Percentiles rank a stretch among this genome's conserved stretches.
Evolutionary conservation across 345 rosid species (phyloP).

Genomic region (Syzygium jambos): DNA sequence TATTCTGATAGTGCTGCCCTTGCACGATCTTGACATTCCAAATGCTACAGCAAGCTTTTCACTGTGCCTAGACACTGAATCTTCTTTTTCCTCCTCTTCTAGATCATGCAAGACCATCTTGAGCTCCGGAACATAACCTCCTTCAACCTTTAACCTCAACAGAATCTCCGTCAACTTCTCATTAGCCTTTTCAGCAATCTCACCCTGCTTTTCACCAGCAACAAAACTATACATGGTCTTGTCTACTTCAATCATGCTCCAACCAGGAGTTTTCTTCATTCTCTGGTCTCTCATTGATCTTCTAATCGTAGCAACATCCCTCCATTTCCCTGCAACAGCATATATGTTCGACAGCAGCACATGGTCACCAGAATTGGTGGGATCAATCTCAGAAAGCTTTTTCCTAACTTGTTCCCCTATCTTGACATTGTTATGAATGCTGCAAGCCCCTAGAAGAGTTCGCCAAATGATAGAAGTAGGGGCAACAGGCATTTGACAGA

Average conservation of each 20-base stretch:
- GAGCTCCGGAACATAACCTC: constrained; percentile 13
- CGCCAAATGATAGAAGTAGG: constrained; percentile 37
- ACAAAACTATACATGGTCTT: constrained; percentile 13
- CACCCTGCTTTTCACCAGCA: constrained; percentile 9
- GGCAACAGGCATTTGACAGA: constrained; percentile 27
- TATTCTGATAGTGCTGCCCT: constrained; percentile 44
- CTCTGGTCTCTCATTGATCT: constrained; percentile 25
- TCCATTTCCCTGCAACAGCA: constrained; percentile 39
- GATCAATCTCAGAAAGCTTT: constrained; percentile 25
- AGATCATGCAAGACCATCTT: constrained; percentile 17
- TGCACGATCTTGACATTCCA: constrained; percentile 42
- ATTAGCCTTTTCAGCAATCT: constrained; percentile 8
- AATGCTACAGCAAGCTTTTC: constrained; percentile 30
- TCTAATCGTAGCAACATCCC: constrained; percentile 26
- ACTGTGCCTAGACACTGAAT: constrained; percentile 12
- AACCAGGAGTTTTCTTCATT: constrained; percentile 36
- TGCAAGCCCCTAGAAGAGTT: constrained; percentile 50
- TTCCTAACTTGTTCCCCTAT: constrained; percentile 29
- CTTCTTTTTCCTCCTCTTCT: constrained; percentile 18
- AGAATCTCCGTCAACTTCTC: constrained; percentile 10
- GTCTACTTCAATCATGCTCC: constrained; percentile 45
- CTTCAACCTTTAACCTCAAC: constrained; percentile 9
- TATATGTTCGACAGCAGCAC: constrained; percentile 35
- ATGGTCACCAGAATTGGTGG: constrained; percentile 24
- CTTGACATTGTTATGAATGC: constrained; percentile 34